Conservation (phyloP, 2,329 filamentous ascomycete species). For the Fusarium illudens region DNA sequence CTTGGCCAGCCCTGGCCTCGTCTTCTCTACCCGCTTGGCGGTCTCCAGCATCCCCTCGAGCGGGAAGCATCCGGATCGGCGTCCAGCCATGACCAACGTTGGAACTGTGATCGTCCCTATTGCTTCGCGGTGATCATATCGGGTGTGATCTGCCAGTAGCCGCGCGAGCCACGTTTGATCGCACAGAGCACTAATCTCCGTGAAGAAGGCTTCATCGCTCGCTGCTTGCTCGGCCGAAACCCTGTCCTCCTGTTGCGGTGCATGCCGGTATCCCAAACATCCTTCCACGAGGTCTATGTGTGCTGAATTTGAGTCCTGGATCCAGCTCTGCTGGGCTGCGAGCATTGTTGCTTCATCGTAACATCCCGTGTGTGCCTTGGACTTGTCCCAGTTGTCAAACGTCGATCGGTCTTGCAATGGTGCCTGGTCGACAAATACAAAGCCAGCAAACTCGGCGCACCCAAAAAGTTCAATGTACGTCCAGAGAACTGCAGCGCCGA, state of each 20-base stretch:
- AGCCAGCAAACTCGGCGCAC: conserved; percentile 36
- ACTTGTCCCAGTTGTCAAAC: conserved; percentile 37
- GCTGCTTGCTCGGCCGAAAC: conserved; percentile 34
- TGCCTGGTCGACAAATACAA: conserved; percentile 43
- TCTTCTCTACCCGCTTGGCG: conserved; percentile 34
- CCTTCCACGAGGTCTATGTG: conserved; percentile 38
- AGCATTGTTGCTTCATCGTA: conserved; percentile 39
- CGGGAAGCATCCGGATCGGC: conserved; percentile 40
- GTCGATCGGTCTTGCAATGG: conserved; percentile 39
- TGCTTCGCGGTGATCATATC: conserved; percentile 40
- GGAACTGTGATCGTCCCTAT: conserved; percentile 39
- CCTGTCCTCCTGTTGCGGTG: conserved; percentile 29
- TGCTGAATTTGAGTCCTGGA: conserved; percentile 31
- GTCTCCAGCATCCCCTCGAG: conserved; percentile 42
- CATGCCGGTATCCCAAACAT: conserved; percentile 39
- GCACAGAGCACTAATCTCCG: conserved; percentile 38
- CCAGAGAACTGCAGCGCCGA: conserved; percentile 42
- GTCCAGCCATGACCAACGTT: conserved; percentile 40
- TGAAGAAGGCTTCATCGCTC: conserved; percentile 39
- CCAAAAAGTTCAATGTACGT: conserved; percentile 41
- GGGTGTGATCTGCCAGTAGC: conserved; percentile 40
- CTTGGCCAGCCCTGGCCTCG: conserved; percentile 28
- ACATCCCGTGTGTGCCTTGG: conserved; percentile 37
- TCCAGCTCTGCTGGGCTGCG: conserved; percentile 39
- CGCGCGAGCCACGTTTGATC: conserved; percentile 41